Base-by-base conservation (phyloP, 371 early-diverging fungal species). In the Dichotomocladium elegans region DNA sequence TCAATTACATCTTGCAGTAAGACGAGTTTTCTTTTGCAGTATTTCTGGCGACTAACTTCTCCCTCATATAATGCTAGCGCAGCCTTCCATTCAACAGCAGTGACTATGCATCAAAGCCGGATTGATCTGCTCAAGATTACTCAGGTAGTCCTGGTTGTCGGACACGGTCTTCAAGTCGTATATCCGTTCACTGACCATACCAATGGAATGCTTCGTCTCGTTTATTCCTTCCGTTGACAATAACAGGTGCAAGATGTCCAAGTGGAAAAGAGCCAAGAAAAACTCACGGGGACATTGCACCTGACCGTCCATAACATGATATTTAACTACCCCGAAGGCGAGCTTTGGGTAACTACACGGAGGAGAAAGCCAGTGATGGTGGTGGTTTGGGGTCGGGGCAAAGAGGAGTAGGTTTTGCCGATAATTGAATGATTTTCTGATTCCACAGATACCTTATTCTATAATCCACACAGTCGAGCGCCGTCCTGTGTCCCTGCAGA, bases 381-480 rank as follows among this genome's bases (percentile, higher is more conserved):
- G n/a, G n/a, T n/a, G n/a, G n/a, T n/a, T n/a, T n/a, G n/a, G n/a
- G n/a, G n/a, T n/a, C n/a, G n/a, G n/a, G n/a, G n/a, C n/a, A n/a
- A n/a, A 2, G 5, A 37, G n/a, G 43, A 14, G 25, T 19, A 14
- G 25, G 22, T 54, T 25, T 29, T 46, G 54, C 58, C 21, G 37
- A 15, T 15, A n/a, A 37, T 37, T 37, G 2, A 37, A 7, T 2
- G 4, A 14, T 35, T 9, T 5, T 0, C 0, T 12, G 1, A 10
- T 1, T 11, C n/a, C n/a, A 34, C 70, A 90, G 93, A 80, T 94
- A 41, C 82, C 87, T 40, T 94, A 93, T 67, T 88, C 95, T 19
- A 80, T 92, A 37, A 83, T 96, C 19, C 88, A 89, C 60, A 85
- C 88, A 4, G 89, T 93, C 1, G 89, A 89, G 53, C 86, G 87